These are phyloP conservation scores for Corniculantispora saksenae DNA, from an alignment of 2,329 filamentous ascomycete species.

Conservation along the genomic window DNA sequence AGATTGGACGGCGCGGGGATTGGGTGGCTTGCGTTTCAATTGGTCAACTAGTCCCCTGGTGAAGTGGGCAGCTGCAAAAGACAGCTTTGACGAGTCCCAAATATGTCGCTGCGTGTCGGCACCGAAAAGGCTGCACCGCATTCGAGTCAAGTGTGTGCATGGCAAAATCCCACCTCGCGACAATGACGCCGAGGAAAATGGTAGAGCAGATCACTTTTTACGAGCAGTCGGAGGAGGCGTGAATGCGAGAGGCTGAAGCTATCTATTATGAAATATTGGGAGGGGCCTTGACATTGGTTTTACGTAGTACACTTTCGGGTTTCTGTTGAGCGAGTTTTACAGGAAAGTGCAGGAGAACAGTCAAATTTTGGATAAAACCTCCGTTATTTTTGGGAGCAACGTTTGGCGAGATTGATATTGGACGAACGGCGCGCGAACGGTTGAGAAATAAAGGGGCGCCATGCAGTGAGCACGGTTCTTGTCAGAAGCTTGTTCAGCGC, in stretches of 20 bases:
- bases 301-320: neutral
- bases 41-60: neutral
- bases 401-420: conserved; percentile 1
- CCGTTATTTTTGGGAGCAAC: neutral
- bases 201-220: neutral
- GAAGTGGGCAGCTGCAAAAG: neutral
- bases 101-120: neutral
- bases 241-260: neutral
- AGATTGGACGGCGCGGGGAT: neutral
- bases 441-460: neutral
- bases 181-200: neutral
- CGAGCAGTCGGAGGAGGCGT: neutral
- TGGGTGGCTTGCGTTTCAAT: conserved; percentile 4
- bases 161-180: no score
- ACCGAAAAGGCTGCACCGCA: neutral
- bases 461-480: conserved; percentile 12
- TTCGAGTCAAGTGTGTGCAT: neutral
- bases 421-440: conserved; percentile 15
- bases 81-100: neutral
- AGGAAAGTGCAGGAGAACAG: neutral
- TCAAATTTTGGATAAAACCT: neutral
- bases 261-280: neutral
- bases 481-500: conserved; percentile 15
- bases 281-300: neutral
- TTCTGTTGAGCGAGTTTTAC: neutral